These are phyloP conservation scores for Kwoniella dendrophila DNA, from an alignment of 768 basidiomycete genomes.

Conservation along the genomic window DNA sequence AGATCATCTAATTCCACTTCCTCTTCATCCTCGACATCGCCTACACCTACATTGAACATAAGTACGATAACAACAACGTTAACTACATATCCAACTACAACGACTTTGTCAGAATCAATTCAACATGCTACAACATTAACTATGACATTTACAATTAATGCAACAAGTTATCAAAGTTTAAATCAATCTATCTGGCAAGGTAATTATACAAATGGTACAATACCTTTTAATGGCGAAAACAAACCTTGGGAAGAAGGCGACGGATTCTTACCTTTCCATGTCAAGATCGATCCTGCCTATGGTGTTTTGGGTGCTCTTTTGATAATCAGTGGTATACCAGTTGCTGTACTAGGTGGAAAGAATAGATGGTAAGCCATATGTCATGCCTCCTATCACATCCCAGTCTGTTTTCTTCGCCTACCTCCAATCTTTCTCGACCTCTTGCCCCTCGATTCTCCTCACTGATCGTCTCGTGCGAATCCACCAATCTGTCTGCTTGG, in stretches of 20 bases:
- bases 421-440: no score
- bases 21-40: constrained; percentile 6
- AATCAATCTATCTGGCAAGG: constrained; percentile 26
- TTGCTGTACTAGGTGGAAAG: constrained; percentile 90
- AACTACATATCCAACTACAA: constrained; percentile 52
- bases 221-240: constrained; percentile 18
- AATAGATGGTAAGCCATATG: constrained; percentile 74
- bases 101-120: constrained; percentile 36
- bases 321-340: constrained; percentile 84
- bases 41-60: constrained; percentile 18
- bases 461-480: constrained; percentile 23
- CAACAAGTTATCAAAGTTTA: constrained; percentile 10
- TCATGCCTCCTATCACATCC: no score
- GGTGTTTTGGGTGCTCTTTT: constrained; percentile 84
- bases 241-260: constrained; percentile 45
- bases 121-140: constrained; percentile 47
- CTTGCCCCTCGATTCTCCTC: not conserved
- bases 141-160: constrained; percentile 49
- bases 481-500: no score
- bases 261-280: constrained; percentile 60
- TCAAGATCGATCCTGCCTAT: constrained; percentile 81
- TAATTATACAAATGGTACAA: constrained; percentile 30
- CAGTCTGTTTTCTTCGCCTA: no score
- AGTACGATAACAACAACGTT: constrained; percentile 42
- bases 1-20: constrained; percentile 21